Evolutionary conservation across 2,329 filamentous ascomycete species (phyloP), one percentile per base, ranked within the genome.

Genomic region (Taxawa tesnikishii): DNA sequence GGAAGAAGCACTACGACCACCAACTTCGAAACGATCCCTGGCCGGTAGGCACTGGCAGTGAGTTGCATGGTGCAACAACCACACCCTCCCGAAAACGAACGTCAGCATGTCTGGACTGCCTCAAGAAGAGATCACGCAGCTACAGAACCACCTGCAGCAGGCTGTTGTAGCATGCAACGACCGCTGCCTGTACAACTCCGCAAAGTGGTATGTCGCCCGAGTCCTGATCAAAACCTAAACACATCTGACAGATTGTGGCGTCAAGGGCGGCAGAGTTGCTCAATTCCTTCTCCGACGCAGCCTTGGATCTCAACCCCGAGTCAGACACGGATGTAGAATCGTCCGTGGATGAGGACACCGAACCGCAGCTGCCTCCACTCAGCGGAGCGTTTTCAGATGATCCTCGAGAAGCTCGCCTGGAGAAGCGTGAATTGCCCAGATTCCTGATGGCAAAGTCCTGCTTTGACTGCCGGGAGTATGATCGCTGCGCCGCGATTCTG

Each of bases 381-480:
- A n/a, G n/a, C n/a, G n/a, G n/a, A n/a, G n/a, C n/a, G 7, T 33
- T 33, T 10, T 25, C 13, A 23, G 23, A 23, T 25, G 38, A 41
- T 8, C 12, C 25, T 4, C 25, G 30, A 14, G 36, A 41, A 26
- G 75, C 77, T 8, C 63, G 68, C 1, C 67, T 93, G 3, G 87
- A 96, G 53, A 70, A 77, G 1, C 75, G 69, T 45, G 88, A 96
- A 56, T 65, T 83, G 19, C 76, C 79, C 57, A 82, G 76, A 48
- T 96, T 88, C 51, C 70, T 96, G 3, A 67, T 96, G 13, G 88
- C 90, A 32, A 94, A 94, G 55, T 81, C 88, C 0, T 79, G 92
- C 44, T 96, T 96, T 53, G 88, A 96, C 56, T 94, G 85, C 46
- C 80, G 83, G 44, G 90, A 98, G 54, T 96, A 79, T 48, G 88